A percentile compares a stretch with the other conserved stretches of the same genome.
phyloP scores from a whole-genome alignment of 805 yeast genomes.

The Barnettozyma botsteinii region DNA sequence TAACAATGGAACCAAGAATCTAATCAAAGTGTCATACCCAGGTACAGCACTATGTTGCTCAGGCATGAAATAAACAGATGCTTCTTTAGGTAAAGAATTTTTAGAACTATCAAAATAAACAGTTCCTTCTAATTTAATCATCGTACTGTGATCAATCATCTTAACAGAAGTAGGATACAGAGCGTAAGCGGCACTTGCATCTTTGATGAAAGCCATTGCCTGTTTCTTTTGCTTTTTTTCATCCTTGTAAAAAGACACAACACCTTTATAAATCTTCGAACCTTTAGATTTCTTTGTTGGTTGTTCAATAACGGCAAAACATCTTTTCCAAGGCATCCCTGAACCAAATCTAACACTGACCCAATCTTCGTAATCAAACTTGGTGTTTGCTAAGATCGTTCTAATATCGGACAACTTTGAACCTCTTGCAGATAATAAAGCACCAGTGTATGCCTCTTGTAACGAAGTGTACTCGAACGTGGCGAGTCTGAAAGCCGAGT shows the following conservation, averaged over 20 bases:
- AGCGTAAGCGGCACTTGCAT: slow-evolving; percentile 73
- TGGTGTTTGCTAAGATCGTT: slow-evolving; percentile 77
- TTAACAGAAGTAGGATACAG: slow-evolving; percentile 84
- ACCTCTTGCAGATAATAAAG: slow-evolving; percentile 87
- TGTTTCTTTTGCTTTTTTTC: slow-evolving; percentile 68
- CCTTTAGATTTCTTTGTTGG: slow-evolving; percentile 42
- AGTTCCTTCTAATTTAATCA: slow-evolving; percentile 83
- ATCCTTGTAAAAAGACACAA: slow-evolving; percentile 62
- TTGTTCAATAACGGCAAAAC: slow-evolving; percentile 85
- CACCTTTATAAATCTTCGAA: slow-evolving; percentile 34
- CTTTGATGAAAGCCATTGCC: slow-evolving; percentile 73
- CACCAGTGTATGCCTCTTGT: slow-evolving; percentile 97
- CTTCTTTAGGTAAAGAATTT: slow-evolving; percentile 45
- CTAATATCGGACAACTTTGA: slow-evolving; percentile 80
- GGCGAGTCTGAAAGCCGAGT: slow-evolving; percentile 74
- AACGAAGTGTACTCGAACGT: slow-evolving; percentile 74
- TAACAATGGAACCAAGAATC: slow-evolving; percentile 68
- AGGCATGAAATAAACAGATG: slow-evolving; percentile 76
- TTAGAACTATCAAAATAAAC: slow-evolving; percentile 52
- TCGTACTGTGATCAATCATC: slow-evolving; percentile 79
- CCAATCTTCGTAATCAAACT: slow-evolving; percentile 90
- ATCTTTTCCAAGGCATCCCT: slow-evolving; percentile 97
- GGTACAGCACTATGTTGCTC: slow-evolving; percentile 76
- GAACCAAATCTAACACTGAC: slow-evolving; percentile 90
- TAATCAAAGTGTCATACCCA: slow-evolving; percentile 77